A percentile compares a stretch with the other conserved stretches of the same genome.
These are phyloP conservation scores for Trichoderma breve DNA, from an alignment of 2,329 filamentous ascomycete species.

Conservation along the genomic window DNA sequence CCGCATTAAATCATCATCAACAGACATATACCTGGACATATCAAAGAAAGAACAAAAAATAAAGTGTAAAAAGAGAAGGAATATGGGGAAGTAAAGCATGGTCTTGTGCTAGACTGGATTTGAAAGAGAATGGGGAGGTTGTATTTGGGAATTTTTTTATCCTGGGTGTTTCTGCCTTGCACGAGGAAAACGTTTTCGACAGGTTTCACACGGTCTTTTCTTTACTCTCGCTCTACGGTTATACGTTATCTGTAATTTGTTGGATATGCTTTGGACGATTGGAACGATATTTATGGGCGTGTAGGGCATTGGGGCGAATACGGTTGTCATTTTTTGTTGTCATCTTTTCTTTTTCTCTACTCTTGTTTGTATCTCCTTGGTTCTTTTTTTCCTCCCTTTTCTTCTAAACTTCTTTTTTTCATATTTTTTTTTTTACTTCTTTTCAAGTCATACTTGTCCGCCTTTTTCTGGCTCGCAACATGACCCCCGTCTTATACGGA, in stretches of 20 bases:
- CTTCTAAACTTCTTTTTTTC: background rate
- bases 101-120: background rate
- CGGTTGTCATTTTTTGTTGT: background rate
- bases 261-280: slow-evolving; percentile 8
- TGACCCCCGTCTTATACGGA: background rate
- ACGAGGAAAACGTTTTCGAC: slow-evolving; percentile 14
- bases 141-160: background rate
- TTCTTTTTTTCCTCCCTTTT: background rate
- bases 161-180: background rate
- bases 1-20: slow-evolving; percentile 22
- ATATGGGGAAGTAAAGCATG: background rate
- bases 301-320: background rate
- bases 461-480: background rate
- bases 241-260: background rate
- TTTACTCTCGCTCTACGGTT: slow-evolving; percentile 4
- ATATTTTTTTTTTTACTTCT: background rate
- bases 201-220: slow-evolving; percentile 12
- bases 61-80: background rate
- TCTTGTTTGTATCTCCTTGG: background rate
- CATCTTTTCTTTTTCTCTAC: background rate
- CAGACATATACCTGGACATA: background rate
- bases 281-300: slow-evolving; percentile 10
- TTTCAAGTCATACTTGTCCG: background rate
- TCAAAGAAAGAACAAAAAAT: background rate
- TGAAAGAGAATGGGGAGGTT: background rate